Evolutionary conservation across 2,329 filamentous ascomycete genomes (phyloP).

Genomic region (Colletotrichum cordylinicola): DNA sequence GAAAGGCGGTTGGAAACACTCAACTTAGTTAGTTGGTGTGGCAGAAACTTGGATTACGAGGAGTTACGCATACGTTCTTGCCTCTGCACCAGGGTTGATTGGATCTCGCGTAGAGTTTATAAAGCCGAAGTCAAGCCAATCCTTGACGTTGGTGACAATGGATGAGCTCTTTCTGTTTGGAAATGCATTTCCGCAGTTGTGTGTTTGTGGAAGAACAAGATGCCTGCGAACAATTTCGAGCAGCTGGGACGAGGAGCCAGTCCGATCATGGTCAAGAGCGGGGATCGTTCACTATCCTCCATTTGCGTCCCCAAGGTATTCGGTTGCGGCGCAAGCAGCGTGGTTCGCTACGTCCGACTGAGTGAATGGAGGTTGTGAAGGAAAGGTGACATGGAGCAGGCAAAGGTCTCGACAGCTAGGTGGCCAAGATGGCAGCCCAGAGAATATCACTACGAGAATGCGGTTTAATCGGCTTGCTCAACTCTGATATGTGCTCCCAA

Average conservation of each 20-base stretch:
- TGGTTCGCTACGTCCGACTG: too few relatives aligned
- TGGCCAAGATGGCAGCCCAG: too few relatives aligned
- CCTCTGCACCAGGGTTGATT: too few relatives aligned
- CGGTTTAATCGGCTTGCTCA: not conserved
- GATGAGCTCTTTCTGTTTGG: too few relatives aligned
- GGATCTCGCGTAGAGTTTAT: not conserved
- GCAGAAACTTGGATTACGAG: too few relatives aligned
- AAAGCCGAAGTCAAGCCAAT: not conserved
- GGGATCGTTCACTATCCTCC: not conserved
- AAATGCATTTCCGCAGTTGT: too few relatives aligned
- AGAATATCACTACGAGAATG: too few relatives aligned
- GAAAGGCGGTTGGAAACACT: fast-evolving
- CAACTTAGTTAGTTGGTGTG: not conserved
- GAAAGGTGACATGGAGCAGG: not conserved
- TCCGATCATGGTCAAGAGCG: too few relatives aligned
- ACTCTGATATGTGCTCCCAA: not conserved
- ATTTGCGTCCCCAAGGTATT: not conserved
- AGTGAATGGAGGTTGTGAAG: not conserved
- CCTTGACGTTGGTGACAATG: not conserved
- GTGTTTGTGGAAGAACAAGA: not conserved
- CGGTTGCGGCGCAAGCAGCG: not conserved
- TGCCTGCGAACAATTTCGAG: not conserved
- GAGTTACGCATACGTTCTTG: fast-evolving
- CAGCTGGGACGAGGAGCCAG: not conserved
- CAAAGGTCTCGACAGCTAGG: too few relatives aligned